Conservation (phyloP, 2,329 filamentous ascomycete species). For the Ceratocystis alfenasii region DNA sequence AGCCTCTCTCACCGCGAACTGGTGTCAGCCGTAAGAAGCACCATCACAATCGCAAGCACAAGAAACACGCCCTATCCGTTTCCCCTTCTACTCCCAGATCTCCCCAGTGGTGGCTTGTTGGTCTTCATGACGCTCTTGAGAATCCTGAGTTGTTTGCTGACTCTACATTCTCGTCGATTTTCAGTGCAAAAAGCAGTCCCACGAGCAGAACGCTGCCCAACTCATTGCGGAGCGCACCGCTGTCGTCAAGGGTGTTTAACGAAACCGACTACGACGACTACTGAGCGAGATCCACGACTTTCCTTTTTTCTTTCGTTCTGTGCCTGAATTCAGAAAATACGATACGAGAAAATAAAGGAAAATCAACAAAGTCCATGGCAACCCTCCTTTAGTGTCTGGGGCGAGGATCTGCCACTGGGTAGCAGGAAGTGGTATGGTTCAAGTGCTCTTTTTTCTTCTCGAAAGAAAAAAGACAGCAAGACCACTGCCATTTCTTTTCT, state of each 20-base stretch:
- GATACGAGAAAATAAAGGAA: background rate
- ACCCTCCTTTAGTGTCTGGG: background rate
- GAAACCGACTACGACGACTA: conserved; percentile 23
- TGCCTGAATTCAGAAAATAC: background rate
- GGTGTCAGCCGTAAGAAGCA: background rate
- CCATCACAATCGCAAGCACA: background rate
- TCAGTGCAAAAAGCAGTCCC: conserved; percentile 93
- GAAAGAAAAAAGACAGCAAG: background rate
- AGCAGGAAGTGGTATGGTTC: no score
- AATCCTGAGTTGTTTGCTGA: conserved; percentile 30
- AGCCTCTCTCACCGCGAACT: background rate
- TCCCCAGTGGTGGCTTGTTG: conserved; percentile 32
- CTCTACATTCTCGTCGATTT: conserved; percentile 23
- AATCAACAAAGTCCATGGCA: background rate
- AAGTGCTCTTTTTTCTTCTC: no score
- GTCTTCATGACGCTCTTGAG: conserved; percentile 31
- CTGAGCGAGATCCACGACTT: conserved; percentile 13
- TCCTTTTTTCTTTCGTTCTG: background rate
- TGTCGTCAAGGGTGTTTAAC: conserved; percentile 79
- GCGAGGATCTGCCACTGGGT: background rate
- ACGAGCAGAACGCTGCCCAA: conserved; percentile 86
- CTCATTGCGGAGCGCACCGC: conserved; percentile 86
- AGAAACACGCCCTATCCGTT: conserved; percentile 22
- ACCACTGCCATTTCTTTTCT: background rate
- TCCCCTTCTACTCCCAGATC: background rate